A percentile compares a stretch with the other conserved stretches of the same genome.
These are phyloP conservation scores for Litsea cubeba DNA, from an alignment of 164 flowering plant genomes.

Conservation along the genomic window DNA sequence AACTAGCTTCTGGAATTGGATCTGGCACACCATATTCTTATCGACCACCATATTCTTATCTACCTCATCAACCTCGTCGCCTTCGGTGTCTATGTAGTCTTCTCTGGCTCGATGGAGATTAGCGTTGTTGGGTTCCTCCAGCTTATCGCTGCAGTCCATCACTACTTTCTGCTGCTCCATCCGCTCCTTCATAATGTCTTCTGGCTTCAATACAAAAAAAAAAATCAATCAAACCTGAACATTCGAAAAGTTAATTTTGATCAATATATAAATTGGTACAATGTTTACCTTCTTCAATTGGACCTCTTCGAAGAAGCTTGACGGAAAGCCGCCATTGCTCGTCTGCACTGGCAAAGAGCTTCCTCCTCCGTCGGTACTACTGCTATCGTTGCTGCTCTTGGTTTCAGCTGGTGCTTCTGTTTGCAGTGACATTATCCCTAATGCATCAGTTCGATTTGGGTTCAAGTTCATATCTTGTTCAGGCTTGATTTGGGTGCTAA, in stretches of 20 bases:
- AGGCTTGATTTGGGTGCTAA: slow-evolving; percentile 1
- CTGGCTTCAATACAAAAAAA: slow-evolving; percentile 63
- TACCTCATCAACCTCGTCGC: slow-evolving; percentile 32
- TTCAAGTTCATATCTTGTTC: not conserved
- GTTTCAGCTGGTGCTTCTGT: slow-evolving; percentile 13
- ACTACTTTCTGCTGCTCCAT: slow-evolving; percentile 22
- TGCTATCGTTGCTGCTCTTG: slow-evolving; percentile 12
- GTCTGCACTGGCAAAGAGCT: slow-evolving; percentile 14
- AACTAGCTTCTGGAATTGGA: slow-evolving; percentile 36
- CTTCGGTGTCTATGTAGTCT: slow-evolving; percentile 33
- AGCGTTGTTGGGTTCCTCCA: slow-evolving; percentile 4
- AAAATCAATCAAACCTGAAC: slow-evolving; percentile 31
- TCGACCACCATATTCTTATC: slow-evolving; percentile 34
- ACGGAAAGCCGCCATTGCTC: slow-evolving; percentile 18
- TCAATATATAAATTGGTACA: not conserved
- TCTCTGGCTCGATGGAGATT: slow-evolving; percentile 22
- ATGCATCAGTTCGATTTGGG: not conserved
- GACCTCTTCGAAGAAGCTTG: slow-evolving; percentile 28
- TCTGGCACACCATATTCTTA: slow-evolving; percentile 36
- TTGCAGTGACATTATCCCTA: slow-evolving; percentile 17
- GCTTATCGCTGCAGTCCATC: slow-evolving; percentile 11
- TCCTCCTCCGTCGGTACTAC: slow-evolving; percentile 4
- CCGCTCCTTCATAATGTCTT: slow-evolving; percentile 65
- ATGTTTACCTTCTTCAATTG: slow-evolving; percentile 35
- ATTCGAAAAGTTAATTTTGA: not conserved